Percentiles rank a stretch among this genome's conserved stretches.
phyloP scores from a whole-genome alignment of 306 rosid genomes.

The Cucurbita ficifolia region DNA sequence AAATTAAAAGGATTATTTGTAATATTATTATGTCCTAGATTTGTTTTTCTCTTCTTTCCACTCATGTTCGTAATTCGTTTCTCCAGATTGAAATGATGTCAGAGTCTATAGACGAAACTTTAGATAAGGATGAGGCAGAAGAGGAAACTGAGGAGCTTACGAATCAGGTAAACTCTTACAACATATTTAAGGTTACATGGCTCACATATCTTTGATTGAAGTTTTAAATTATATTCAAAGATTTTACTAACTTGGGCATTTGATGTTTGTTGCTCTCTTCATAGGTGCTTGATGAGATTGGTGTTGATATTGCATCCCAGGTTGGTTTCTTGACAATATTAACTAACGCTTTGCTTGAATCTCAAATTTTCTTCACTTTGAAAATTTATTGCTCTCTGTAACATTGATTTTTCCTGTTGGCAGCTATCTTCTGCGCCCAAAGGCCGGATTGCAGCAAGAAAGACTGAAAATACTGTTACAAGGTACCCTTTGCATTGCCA shows the following conservation, averaged over 20 bases:
- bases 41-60: not conserved
- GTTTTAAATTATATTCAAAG: not conserved
- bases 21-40: not conserved
- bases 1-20: no score
- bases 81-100: constrained; percentile 98
- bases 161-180: constrained; percentile 49
- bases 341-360: not conserved
- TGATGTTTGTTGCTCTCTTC: constrained; percentile 4
- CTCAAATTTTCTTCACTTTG: constrained; percentile 1
- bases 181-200: not conserved
- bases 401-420: constrained; percentile 3
- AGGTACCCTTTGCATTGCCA: constrained; percentile 19
- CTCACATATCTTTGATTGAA: not conserved
- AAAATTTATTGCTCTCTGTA: not conserved
- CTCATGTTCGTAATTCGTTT: not conserved
- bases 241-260: constrained; percentile 3
- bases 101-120: constrained; percentile 89
- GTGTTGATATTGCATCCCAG: constrained; percentile 98
- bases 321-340: constrained; percentile 25
- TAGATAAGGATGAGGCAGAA: constrained; percentile 96
- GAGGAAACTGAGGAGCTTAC: constrained; percentile 98
- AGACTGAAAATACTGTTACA: constrained; percentile 36
- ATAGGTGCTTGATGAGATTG: constrained; percentile 97
- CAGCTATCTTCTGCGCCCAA: constrained; percentile 96
- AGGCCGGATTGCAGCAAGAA: constrained; percentile 78